These are phyloP conservation scores for Cenococcum geophilum DNA, from an alignment of 495 filamentous ascomycete species.

Conservation along the genomic window DNA sequence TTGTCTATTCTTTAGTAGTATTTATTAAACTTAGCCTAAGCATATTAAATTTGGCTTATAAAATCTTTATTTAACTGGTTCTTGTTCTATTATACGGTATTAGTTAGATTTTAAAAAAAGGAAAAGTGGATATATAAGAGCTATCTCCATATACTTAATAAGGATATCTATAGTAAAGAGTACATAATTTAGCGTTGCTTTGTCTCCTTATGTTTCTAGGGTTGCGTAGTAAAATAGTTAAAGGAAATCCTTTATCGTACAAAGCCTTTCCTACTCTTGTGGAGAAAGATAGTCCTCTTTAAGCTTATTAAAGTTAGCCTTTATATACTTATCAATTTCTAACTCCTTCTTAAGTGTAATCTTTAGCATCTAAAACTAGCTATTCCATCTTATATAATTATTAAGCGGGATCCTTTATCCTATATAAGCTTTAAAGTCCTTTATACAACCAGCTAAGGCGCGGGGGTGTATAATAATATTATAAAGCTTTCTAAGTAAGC, in stretches of 20 bases:
- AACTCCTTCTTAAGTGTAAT: too few relatives aligned
- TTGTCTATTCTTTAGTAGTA: neutral
- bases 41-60: neutral
- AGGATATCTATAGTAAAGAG: slow-evolving; percentile 2
- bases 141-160: too few relatives aligned
- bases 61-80: too few relatives aligned
- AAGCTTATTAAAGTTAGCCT: neutral
- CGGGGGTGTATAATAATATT: too few relatives aligned
- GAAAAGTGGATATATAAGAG: neutral
- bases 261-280: neutral
- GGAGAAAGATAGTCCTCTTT: neutral
- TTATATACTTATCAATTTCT: slow-evolving; percentile 2
- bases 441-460: too few relatives aligned
- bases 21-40: neutral
- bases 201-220: neutral
- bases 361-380: too few relatives aligned
- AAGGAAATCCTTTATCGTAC: too few relatives aligned
- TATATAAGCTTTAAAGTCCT: too few relatives aligned
- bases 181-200: neutral
- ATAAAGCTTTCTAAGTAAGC: too few relatives aligned
- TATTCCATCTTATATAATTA: too few relatives aligned
- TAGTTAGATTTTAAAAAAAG: neutral
- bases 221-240: neutral
- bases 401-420: too few relatives aligned
- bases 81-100: neutral